phyloP scores from a whole-genome alignment of 371 early-diverging fungal species.

The Phascolomyces articulosus region DNA sequence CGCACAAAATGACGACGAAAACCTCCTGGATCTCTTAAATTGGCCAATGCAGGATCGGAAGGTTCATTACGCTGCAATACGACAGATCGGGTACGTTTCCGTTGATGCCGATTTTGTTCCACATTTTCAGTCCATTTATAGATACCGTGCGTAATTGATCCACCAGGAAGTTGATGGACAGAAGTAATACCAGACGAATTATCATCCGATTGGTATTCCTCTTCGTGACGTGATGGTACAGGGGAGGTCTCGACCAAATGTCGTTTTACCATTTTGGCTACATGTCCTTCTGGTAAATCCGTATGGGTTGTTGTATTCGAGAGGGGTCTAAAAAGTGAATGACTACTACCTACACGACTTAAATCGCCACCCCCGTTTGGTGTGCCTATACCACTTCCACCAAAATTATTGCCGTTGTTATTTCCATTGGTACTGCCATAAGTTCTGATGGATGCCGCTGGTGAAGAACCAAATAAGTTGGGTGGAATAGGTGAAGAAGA shows the following conservation, averaged over 20 bases:
- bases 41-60: slow-evolving; percentile 37
- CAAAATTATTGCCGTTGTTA: too few species aligned
- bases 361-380: slow-evolving; percentile 3
- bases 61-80: slow-evolving; percentile 26
- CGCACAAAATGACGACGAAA: slow-evolving; percentile 89
- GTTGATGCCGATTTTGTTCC: slow-evolving; percentile 33
- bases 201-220: slow-evolving; percentile 9
- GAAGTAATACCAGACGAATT: slow-evolving; percentile 15
- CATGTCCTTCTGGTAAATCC: slow-evolving; percentile 46
- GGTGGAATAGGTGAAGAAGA: slow-evolving; percentile 37
- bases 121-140: slow-evolving; percentile 60
- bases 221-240: slow-evolving; percentile 13
- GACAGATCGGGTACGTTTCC: slow-evolving; percentile 46
- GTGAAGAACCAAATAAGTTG: slow-evolving; percentile 31
- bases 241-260: slow-evolving; percentile 45
- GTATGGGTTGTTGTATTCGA: slow-evolving; percentile 27
- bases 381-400: too few species aligned
- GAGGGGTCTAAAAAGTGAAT: slow-evolving; percentile 17
- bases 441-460: slow-evolving; percentile 22
- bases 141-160: slow-evolving; percentile 56
- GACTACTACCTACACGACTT: slow-evolving; percentile 8
- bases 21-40: slow-evolving; percentile 79
- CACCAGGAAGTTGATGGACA: slow-evolving; percentile 52
- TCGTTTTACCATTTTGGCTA: slow-evolving; percentile 46
- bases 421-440: slow-evolving; percentile 24